A percentile compares a stretch with the other conserved stretches of the same genome.
Evolutionary conservation across 2,329 filamentous ascomycete genomes (phyloP).

Genomic region (Stemphylium vesicarium): DNA sequence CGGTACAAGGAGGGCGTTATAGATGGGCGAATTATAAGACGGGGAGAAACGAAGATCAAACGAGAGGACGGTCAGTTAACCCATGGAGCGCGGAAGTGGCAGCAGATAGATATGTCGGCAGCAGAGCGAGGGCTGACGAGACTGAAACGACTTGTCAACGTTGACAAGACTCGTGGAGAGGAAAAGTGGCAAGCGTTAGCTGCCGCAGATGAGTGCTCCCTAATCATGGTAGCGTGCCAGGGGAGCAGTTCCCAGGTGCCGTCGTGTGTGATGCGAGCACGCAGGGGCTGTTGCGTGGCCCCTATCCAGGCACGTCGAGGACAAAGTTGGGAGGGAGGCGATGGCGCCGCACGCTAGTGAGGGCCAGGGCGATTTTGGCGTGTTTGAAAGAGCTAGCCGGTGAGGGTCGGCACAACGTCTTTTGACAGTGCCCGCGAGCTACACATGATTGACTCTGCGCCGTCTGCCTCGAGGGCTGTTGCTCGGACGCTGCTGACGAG

Average conservation of each 20-base stretch:
- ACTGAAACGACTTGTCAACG: slow-evolving; percentile 40
- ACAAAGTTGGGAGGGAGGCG: slow-evolving; percentile 28
- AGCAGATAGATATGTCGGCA: slow-evolving; percentile 37
- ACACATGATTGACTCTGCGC: neutral
- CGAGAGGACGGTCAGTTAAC: slow-evolving; percentile 44
- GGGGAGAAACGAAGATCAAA: slow-evolving; percentile 43
- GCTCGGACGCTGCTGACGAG: too few species aligned
- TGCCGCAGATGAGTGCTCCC: slow-evolving; percentile 29
- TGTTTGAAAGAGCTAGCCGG: slow-evolving; percentile 22
- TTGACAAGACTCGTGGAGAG: slow-evolving; percentile 38
- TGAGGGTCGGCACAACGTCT: slow-evolving; percentile 14
- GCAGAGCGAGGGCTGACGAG: slow-evolving; percentile 25
- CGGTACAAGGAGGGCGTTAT: slow-evolving; percentile 39
- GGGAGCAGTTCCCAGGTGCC: slow-evolving; percentile 35
- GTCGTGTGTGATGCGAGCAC: slow-evolving; percentile 32
- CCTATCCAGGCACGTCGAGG: slow-evolving; percentile 29
- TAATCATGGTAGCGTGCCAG: slow-evolving; percentile 33
- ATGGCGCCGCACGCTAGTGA: slow-evolving; percentile 28
- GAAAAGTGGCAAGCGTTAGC: slow-evolving; percentile 36
- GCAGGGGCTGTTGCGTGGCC: slow-evolving; percentile 39
- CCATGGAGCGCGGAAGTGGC: slow-evolving; percentile 26
- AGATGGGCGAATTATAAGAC: slow-evolving; percentile 28
- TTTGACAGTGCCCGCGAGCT: slow-evolving; percentile 14
- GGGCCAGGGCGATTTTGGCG: slow-evolving; percentile 17
- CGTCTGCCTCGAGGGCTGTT: neutral